These are phyloP conservation scores for Pyrenophora teres DNA, from an alignment of 2,329 filamentous ascomycete genomes.

Conservation along the genomic window DNA sequence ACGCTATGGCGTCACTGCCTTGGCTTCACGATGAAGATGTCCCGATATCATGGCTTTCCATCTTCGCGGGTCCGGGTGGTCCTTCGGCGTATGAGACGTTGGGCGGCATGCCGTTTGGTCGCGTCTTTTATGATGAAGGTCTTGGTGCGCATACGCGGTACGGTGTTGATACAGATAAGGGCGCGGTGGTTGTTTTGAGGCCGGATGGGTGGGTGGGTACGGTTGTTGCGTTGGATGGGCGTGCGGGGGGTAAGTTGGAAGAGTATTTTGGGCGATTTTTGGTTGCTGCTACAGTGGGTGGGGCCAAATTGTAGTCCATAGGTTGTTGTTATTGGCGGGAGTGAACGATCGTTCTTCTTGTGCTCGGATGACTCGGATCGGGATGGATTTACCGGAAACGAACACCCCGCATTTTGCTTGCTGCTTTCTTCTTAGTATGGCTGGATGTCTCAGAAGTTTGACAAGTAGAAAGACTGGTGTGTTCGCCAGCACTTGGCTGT, in stretches of 20 bases:
- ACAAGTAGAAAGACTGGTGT: no score
- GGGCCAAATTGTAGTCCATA: neutral
- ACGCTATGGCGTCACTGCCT: conserved; percentile 2
- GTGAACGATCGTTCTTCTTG: no score
- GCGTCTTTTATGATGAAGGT: conserved; percentile 44
- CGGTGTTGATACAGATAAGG: conserved; percentile 26
- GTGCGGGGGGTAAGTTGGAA: conserved; percentile 18
- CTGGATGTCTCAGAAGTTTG: no score
- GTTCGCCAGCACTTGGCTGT: no score
- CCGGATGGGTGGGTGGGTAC: conserved; percentile 44
- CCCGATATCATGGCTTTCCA: conserved; percentile 33
- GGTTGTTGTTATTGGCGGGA: no score
- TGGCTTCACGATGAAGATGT: conserved; percentile 19
- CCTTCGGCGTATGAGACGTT: conserved; percentile 39
- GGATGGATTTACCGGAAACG: no score
- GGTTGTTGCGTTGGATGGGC: conserved; percentile 16
- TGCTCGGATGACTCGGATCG: no score
- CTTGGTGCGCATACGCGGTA: conserved; percentile 41
- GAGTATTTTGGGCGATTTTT: conserved; percentile 32
- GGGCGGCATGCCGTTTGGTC: conserved; percentile 40
- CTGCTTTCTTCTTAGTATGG: no score
- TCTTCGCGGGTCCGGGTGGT: conserved; percentile 31
- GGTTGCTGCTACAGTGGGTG: neutral
- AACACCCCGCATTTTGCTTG: no score
- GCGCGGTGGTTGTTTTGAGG: conserved; percentile 38